These are phyloP conservation scores for Phaeolepiota aurea DNA, from an alignment of 768 basidiomycete genomes.

Conservation along the genomic window DNA sequence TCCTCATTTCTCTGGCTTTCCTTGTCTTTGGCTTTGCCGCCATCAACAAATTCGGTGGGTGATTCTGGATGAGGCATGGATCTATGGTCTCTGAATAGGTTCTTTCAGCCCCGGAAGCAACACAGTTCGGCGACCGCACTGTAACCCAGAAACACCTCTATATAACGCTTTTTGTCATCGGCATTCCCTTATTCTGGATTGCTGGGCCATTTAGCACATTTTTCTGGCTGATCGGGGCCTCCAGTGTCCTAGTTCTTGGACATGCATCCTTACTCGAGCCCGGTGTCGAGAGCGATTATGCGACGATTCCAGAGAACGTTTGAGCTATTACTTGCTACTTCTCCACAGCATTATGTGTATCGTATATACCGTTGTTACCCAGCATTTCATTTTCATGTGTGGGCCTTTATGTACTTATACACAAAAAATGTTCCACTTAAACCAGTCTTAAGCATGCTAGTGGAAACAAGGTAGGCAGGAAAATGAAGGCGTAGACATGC, in stretches of 20 bases:
- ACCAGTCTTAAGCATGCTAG: too few species aligned
- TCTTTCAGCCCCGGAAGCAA: constrained; percentile 66
- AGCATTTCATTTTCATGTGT: too few species aligned
- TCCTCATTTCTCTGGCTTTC: constrained; percentile 80
- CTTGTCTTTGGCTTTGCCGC: constrained; percentile 85
- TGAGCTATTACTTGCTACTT: constrained; percentile 18
- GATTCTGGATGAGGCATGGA: constrained; percentile 1
- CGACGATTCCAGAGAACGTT: constrained; percentile 63
- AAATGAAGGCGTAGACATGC: too few species aligned
- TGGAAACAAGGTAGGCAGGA: too few species aligned
- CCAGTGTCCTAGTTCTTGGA: constrained; percentile 71
- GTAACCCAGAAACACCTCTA: constrained; percentile 90
- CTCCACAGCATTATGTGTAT: background rate
- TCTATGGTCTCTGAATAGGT: constrained; percentile 2
- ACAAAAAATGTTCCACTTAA: too few species aligned
- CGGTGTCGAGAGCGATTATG: constrained; percentile 92
- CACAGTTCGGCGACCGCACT: constrained; percentile 72
- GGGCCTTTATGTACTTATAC: too few species aligned
- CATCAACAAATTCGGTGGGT: constrained; percentile 85
- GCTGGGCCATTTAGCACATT: constrained; percentile 72
- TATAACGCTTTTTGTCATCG: constrained; percentile 83
- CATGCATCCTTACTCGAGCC: constrained; percentile 91
- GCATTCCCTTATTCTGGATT: constrained; percentile 79
- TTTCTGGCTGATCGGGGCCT: constrained; percentile 93
- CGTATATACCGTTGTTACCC: too few species aligned